Evolutionary conservation across 495 filamentous ascomycete genomes (phyloP), one percentile per base, ranked within the genome.

Genomic region (Hapsidospora chrysogenum): DNA sequence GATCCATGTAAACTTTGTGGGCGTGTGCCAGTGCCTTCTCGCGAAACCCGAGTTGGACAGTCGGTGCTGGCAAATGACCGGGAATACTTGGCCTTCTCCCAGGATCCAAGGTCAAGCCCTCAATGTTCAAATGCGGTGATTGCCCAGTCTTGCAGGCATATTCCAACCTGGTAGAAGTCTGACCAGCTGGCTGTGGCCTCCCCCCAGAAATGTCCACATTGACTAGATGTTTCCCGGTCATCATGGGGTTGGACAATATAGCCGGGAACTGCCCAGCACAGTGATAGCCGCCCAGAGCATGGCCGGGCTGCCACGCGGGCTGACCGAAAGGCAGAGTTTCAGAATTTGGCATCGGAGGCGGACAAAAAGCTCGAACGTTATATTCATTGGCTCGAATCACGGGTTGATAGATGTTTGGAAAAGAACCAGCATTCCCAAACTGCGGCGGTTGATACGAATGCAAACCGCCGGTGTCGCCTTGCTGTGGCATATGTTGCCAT

Each of bases 1-100:
- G 70, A 45, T 93, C 82, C 25, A 85, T 72, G 57, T 97, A 96
- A 16, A 87, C 74, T 34, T 70, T 68, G 50, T 95, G 82, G 20
- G 89, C 89, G 72, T 80, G 86, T 11, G 76, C 66, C 29, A 94
- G 63, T 4, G 78, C 73, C 41, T 77, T 80, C 50, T 95, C 87
- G 42, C 79, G 80, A 49, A 81, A 85, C 42, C 74, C 70, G 4
- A 61, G 53, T 45, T 72, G 80, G 9, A 49, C 38, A 17, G 55
- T n/a, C n/a, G n/a, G n/a, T n/a, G n/a, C n/a, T n/a, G n/a, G n/a
- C n/a, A n/a, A n/a, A n/a, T n/a, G n/a, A n/a, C n/a, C n/a, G n/a
- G n/a, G n/a, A n/a, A n/a, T n/a, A n/a, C n/a, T n/a, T n/a, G n/a
- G n/a, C n/a, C n/a, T n/a, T n/a, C n/a, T n/a, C n/a, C n/a, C n/a